These are phyloP conservation scores for Saksenaea vasiformis DNA, from an alignment of 371 early-diverging fungal species.

Conservation along the genomic window DNA sequence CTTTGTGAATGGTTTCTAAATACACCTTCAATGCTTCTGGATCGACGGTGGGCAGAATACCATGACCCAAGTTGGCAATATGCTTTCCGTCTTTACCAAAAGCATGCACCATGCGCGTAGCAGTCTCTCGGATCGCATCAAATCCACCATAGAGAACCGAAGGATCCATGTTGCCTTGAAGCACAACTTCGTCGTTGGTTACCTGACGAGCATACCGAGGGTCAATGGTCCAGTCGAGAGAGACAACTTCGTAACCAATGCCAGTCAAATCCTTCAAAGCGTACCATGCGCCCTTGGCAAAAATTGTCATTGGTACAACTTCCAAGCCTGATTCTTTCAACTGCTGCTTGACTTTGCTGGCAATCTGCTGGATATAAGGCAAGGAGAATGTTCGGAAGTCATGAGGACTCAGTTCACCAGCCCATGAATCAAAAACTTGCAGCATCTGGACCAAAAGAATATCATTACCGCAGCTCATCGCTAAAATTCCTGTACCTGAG, in stretches of 20 bases:
- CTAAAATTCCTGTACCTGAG: slow-evolving; percentile 69
- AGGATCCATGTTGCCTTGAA: slow-evolving; percentile 98
- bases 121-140: slow-evolving; percentile 75
- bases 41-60: slow-evolving; percentile 81
- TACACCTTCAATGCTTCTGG: slow-evolving; percentile 75
- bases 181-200: slow-evolving; percentile 65
- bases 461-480: neutral
- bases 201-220: slow-evolving; percentile 69
- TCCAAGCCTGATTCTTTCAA: slow-evolving; percentile 43
- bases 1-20: slow-evolving; percentile 67
- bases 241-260: slow-evolving; percentile 82
- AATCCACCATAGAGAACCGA: slow-evolving; percentile 74
- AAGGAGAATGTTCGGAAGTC: slow-evolving; percentile 85
- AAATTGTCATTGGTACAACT: slow-evolving; percentile 86
- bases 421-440: slow-evolving; percentile 98
- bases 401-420: slow-evolving; percentile 85
- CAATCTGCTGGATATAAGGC: slow-evolving; percentile 88
- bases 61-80: slow-evolving; percentile 97
- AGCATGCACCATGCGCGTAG: slow-evolving; percentile 79
- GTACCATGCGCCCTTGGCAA: slow-evolving; percentile 91
- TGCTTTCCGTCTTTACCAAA: slow-evolving; percentile 77
- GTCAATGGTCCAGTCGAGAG: slow-evolving; percentile 90
- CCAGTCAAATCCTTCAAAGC: slow-evolving; percentile 74
- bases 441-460: slow-evolving; percentile 61
- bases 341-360: slow-evolving; percentile 66